A percentile compares a stretch with the other conserved stretches of the same genome.
Conservation (phyloP, 1,139 yeast species). For the Suhomyces anneliseae region DNA sequence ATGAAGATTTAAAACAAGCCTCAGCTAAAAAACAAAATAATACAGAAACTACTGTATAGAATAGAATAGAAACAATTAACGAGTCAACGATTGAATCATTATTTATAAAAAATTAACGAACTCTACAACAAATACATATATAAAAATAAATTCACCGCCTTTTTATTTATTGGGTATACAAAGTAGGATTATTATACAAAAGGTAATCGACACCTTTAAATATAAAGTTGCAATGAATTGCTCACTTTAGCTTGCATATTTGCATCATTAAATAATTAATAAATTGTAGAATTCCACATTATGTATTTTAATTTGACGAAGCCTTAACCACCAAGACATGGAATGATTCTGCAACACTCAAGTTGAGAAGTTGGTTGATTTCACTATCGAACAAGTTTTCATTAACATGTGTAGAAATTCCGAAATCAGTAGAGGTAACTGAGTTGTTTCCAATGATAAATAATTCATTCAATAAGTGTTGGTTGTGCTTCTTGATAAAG, state of each 20-base stretch:
- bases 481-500: constrained; percentile 14
- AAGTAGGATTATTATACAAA: too few species aligned
- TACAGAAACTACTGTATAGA: not conserved
- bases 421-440: constrained; percentile 1
- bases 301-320: constrained; percentile 4
- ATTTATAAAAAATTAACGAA: too few species aligned
- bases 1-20: constrained; percentile 19
- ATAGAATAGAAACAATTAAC: not conserved
- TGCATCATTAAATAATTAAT: not conserved
- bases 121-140: too few species aligned
- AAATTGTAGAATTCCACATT: not conserved
- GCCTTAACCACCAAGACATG: constrained; percentile 29
- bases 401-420: constrained; percentile 9
- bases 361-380: constrained; percentile 19
- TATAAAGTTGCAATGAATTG: too few species aligned
- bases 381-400: constrained; percentile 18
- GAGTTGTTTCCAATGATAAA: constrained; percentile 27
- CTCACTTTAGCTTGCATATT: too few species aligned
- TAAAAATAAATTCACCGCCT: too few species aligned
- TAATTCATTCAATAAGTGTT: constrained; percentile 19
- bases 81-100: too few species aligned
- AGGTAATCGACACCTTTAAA: too few species aligned
- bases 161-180: too few species aligned
- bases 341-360: constrained; percentile 24
- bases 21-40: too few species aligned